Conservation (phyloP, 371 early-diverging fungal genomes). For the Lichtheimia ramosa region DNA sequence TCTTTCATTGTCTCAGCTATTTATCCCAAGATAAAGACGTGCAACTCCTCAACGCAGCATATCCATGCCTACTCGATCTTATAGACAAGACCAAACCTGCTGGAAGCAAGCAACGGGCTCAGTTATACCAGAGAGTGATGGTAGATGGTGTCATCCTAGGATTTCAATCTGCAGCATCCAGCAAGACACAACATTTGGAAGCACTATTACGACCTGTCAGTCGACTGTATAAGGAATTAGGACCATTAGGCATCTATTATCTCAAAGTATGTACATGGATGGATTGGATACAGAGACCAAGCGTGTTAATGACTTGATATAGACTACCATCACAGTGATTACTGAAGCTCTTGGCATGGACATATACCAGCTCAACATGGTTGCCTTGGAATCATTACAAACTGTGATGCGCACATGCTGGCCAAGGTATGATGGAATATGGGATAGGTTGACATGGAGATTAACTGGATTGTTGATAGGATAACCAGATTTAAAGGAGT, state of each 20-base stretch:
- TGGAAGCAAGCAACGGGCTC: constrained; percentile 11
- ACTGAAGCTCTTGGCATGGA: constrained; percentile 6
- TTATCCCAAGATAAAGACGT: constrained; percentile 29
- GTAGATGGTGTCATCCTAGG: constrained; percentile 33
- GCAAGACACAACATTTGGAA: constrained; percentile 17
- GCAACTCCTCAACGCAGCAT: constrained; percentile 22
- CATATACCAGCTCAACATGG: constrained; percentile 6
- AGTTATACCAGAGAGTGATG: constrained; percentile 29
- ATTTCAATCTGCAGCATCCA: constrained; percentile 22
- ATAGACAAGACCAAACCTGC: constrained; percentile 17
- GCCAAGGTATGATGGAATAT: constrained; percentile 31
- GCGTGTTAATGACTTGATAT: neutral
- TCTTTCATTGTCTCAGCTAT: constrained; percentile 37
- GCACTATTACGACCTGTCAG: constrained; percentile 20
- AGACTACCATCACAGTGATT: constrained; percentile 16
- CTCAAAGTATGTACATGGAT: constrained; percentile 21
- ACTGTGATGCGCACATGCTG: constrained; percentile 29
- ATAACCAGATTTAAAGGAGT: constrained; percentile 20
- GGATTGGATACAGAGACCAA: neutral
- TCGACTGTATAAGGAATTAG: constrained; percentile 22
- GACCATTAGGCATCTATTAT: constrained; percentile 26
- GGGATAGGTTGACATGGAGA: neutral
- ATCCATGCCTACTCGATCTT: constrained; percentile 33
- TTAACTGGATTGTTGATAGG: constrained; percentile 4
- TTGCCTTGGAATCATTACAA: constrained; percentile 17